Conservation (phyloP, 257 asterid genomes). For the Plantago ovata region DNA sequence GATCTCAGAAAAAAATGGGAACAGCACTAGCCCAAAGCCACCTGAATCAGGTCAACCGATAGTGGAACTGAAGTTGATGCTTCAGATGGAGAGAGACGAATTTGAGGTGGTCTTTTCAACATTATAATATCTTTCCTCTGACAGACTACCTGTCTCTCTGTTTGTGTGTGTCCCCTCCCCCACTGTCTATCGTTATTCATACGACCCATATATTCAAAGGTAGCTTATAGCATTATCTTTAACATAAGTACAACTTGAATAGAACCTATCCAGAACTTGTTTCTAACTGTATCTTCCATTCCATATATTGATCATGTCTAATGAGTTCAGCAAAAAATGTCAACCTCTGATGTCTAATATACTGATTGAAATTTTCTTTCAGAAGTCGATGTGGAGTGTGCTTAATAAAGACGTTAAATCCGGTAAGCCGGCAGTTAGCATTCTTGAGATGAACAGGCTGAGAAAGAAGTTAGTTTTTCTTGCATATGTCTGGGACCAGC, state of each 20-base stretch:
- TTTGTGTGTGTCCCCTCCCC: too few relatives aligned
- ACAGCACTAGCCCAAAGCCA: conserved; percentile 28
- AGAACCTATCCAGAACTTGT: too few relatives aligned
- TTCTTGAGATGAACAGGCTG: conserved; percentile 52
- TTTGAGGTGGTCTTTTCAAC: conserved; percentile 50
- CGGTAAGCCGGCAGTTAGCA: conserved; percentile 43
- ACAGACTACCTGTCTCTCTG: background rate
- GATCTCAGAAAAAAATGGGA: conserved; percentile 32
- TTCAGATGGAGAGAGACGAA: conserved; percentile 54
- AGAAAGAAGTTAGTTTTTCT: conserved; percentile 42
- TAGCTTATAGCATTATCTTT: too few relatives aligned
- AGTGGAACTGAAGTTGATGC: conserved; percentile 47
- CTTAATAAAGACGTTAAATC: conserved; percentile 28
- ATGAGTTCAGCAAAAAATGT: too few relatives aligned
- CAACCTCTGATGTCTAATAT: conserved; percentile 2
- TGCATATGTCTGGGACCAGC: conserved; percentile 53
- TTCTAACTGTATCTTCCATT: too few relatives aligned
- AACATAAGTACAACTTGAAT: too few relatives aligned
- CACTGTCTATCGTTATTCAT: too few relatives aligned
- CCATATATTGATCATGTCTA: too few relatives aligned
- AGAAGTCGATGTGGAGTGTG: conserved; percentile 37
- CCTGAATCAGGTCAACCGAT: conserved; percentile 40
- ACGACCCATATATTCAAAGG: too few relatives aligned
- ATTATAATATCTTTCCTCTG: conserved; percentile 15
- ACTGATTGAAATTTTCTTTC: conserved; percentile 11